Conservation (phyloP, 2,329 filamentous ascomycete genomes). For the Trichophyton schoenleinii region DNA sequence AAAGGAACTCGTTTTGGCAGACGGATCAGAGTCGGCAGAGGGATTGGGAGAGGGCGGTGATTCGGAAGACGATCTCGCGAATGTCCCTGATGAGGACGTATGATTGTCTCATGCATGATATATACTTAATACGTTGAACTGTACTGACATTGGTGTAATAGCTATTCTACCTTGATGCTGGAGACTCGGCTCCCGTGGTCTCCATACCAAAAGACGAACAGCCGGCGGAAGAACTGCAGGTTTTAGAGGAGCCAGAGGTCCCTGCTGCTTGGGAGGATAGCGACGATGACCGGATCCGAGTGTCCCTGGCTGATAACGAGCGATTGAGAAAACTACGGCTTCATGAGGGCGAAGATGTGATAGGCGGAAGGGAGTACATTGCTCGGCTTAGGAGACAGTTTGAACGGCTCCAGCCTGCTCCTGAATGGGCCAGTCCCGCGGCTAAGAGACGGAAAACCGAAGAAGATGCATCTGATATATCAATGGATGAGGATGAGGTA, state of each 20-base stretch:
- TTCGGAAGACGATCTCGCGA: constrained; percentile 44
- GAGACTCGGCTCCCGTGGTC: constrained; percentile 25
- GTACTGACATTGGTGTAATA: constrained; percentile 18
- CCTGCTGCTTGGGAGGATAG: constrained; percentile 69
- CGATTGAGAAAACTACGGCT: constrained; percentile 71
- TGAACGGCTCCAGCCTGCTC: constrained; percentile 47
- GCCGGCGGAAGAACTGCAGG: constrained; percentile 15
- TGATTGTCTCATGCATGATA: constrained; percentile 14
- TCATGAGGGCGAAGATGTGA: constrained; percentile 70
- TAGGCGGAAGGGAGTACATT: constrained; percentile 77
- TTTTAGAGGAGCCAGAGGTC: background rate
- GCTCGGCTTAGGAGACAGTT: constrained; percentile 67
- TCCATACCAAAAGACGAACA: constrained; percentile 14
- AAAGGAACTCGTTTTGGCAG: constrained; percentile 26
- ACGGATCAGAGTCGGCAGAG: constrained; percentile 21
- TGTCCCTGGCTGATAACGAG: constrained; percentile 66
- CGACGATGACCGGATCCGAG: constrained; percentile 75
- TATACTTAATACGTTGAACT: background rate
- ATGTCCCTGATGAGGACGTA: constrained; percentile 62
- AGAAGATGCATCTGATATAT: constrained; percentile 24
- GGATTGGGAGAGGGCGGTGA: constrained; percentile 34
- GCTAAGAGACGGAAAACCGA: constrained; percentile 32
- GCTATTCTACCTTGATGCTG: constrained; percentile 73
- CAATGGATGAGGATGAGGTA: constrained; percentile 45
- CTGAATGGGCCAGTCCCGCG: constrained; percentile 47